Percentiles rank a stretch among this genome's conserved stretches.
Conservation (phyloP, 352 stramenopile species). For the Globisporangium heterothallicum region DNA sequence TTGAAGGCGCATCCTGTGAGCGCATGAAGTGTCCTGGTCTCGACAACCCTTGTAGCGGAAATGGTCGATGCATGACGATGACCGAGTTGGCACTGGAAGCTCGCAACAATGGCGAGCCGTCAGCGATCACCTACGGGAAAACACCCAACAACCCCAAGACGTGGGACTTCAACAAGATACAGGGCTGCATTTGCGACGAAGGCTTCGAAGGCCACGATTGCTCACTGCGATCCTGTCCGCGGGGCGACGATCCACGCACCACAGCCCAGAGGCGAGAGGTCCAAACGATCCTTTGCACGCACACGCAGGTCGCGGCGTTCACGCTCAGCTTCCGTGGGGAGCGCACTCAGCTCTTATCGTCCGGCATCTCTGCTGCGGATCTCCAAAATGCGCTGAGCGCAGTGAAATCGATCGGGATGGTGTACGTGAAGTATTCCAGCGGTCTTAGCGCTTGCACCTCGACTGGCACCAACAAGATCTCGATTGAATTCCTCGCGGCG, state of each 20-base stretch:
- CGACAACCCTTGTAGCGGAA: slow-evolving; percentile 48
- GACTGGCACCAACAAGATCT: slow-evolving; percentile 43
- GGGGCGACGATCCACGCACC: slow-evolving; percentile 66
- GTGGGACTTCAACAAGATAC: slow-evolving; percentile 87
- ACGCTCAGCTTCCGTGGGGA: slow-evolving; percentile 58
- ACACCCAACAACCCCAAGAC: slow-evolving; percentile 63
- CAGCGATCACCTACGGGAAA: slow-evolving; percentile 50
- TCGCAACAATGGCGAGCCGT: slow-evolving; percentile 40
- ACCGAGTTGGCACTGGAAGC: slow-evolving; percentile 48
- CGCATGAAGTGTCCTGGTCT: slow-evolving; percentile 61
- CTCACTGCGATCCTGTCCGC: slow-evolving; percentile 46
- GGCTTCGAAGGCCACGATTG: slow-evolving; percentile 87
- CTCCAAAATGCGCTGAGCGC: slow-evolving; percentile 38
- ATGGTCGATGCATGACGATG: slow-evolving; percentile 70
- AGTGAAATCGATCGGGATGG: slow-evolving; percentile 29
- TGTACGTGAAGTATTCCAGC: slow-evolving; percentile 50
- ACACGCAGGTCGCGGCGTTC: slow-evolving; percentile 42
- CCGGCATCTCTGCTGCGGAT: slow-evolving; percentile 23
- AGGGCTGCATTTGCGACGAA: slow-evolving; percentile 84
- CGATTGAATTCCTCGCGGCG: slow-evolving; percentile 50
- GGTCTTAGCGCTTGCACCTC: slow-evolving; percentile 47
- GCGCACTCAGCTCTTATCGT: slow-evolving; percentile 29
- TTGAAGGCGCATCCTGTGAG: slow-evolving; percentile 64
- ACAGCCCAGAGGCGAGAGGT: slow-evolving; percentile 51
- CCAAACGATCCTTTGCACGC: slow-evolving; percentile 50